Base-by-base conservation (phyloP, 345 rosid genomes). In the Geranium brycei region DNA sequence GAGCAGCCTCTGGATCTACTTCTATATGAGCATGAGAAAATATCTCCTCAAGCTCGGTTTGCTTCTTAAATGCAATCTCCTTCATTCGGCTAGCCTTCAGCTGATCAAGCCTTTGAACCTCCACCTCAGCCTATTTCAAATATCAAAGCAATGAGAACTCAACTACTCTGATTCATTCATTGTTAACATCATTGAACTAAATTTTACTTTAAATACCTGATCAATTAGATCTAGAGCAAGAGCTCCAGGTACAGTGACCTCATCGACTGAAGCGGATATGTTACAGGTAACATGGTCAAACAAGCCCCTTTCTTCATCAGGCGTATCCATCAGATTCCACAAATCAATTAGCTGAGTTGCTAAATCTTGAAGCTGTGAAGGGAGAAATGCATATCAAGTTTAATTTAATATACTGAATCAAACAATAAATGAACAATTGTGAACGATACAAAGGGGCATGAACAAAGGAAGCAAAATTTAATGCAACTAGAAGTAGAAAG, bases 251-350 rank as follows among this genome's bases (percentile, higher is more conserved):
- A 71, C 78, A 23, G 85, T 83, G 68, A 90, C 97, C 80, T 85
- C 89, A 76, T 87, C 90, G 53, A 90, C 95, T 61, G 91, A 84
- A 75, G 97, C 83, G 64, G 85, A 80, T 40, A 85, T 79, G 85
- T 95, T 83, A 73, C 96, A 77, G 59, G 95, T 91, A 64, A 95
- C 95, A 73, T 91, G 96, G 67, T 85, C 82, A 69, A 91, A 95
- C 67, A 87, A 73, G 64, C 72, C 77, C 66, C 99, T 80, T 64
- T 91, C 99, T 71, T 95, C 97, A n/a, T 60, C 78, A 4, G 96
- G 81, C 51, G 97, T 91, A 70, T 95, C 99, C 99, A 95, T 91
- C 76, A 91, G 83, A 76, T 91, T 91, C 99, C 99, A 95, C 40
- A 91, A 85, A 68, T 95, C 99, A 78, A 76, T 74, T 58, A 95